Evolutionary conservation across 331 rosid species (phyloP), one percentile per base, ranked within the genome.

Genomic region (Saraca asoca): DNA sequence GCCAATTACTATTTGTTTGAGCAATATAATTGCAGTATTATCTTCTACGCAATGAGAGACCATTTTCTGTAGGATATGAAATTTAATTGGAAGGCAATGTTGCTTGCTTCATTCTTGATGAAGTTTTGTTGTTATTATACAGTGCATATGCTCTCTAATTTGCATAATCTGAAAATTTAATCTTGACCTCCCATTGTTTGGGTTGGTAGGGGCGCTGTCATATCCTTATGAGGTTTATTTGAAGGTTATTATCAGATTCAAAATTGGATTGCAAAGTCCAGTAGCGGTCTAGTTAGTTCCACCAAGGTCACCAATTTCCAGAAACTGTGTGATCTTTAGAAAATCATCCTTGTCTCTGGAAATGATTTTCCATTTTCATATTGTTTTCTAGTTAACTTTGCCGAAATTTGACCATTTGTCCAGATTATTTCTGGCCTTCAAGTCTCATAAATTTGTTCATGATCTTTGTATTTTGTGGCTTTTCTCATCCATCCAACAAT

Each of bases 21-120:
- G 69, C 9, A 39, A 81, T 67, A 66, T 78, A 15, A 75, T 75
- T 74, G 14, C 48, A 80, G 68, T 68, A n/a, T 53, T 39, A 51
- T 15, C 56, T 54, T 58, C 51, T 56, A 71, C 61, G 59, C 46
- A 64, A 75, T 76, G 58, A 52, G 57, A 16, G 49, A 73, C 70
- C 42, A 11, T 72, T 68, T 69, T 78, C 72, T 18, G 17, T 49
- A 60, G 14, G 72, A 13, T 65, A 12, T 72, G 53, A 13, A 76
- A 53, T 46, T 66, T 29, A 5, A 19, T 33, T 35, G 66, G 43
- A 58, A 4, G 16, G 34, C 45, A 39, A 46, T 68, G 61, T 44
- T 72, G 62, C 56, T 55, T 54, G 20, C 49, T 20, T 69, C 39
- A 51, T 60, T 16, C 39, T 61, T 46, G 14, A 35, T 16, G 8